These are phyloP conservation scores for Leishmania gerbilli DNA, from an alignment of 208 protist species.

Conservation along the genomic window DNA sequence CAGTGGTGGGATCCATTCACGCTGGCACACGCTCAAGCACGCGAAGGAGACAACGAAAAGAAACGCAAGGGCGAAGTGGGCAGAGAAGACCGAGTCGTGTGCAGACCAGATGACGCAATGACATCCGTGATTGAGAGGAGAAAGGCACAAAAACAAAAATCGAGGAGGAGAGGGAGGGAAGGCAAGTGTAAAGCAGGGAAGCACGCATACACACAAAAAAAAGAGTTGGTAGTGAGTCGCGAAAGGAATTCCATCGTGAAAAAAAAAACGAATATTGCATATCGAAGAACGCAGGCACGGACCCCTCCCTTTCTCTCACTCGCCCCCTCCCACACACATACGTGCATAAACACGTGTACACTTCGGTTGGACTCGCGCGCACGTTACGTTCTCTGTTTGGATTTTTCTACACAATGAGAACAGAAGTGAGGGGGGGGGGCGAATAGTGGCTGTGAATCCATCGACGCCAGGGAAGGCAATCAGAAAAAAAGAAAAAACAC, in stretches of 20 bases:
- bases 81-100: background rate
- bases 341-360: background rate
- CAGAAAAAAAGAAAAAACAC: background rate
- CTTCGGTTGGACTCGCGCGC: background rate
- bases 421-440: background rate
- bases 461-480: background rate
- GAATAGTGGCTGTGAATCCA: background rate
- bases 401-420: background rate
- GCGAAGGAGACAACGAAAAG: background rate
- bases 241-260: background rate
- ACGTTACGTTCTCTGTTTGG: background rate
- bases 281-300: background rate
- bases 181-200: background rate
- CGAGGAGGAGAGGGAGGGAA: background rate
- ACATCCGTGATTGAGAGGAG: background rate
- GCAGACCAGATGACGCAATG: background rate
- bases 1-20: too few relatives aligned
- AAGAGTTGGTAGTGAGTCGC: background rate
- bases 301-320: background rate
- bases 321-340: background rate
- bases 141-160: background rate
- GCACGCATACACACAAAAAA: too few relatives aligned
- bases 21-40: too few relatives aligned
- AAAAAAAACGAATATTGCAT: background rate
- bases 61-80: background rate